Evolutionary conservation across 2,329 filamentous ascomycete species (phyloP).

Genomic region (Cytospora piceae): DNA sequence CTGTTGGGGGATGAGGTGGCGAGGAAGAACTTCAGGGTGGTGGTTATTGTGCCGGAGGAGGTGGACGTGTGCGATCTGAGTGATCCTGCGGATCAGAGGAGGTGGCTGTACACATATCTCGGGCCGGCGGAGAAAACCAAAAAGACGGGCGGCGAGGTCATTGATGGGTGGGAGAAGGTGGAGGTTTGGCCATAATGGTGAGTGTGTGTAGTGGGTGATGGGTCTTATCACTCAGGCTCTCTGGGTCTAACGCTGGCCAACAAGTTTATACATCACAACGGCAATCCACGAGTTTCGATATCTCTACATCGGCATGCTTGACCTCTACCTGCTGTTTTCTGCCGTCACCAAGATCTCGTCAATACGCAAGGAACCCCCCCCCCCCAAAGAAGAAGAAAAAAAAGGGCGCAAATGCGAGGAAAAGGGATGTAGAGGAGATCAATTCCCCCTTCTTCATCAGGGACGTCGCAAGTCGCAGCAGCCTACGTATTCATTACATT

Average conservation of each 20-base stretch:
- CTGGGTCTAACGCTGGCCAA: neutral
- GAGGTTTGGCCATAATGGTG: constrained; percentile 68
- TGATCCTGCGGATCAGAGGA: constrained; percentile 62
- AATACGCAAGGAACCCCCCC: no score
- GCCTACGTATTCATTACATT: neutral
- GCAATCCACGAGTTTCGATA: neutral
- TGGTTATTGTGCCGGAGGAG: constrained; percentile 78
- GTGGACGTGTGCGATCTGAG: constrained; percentile 76
- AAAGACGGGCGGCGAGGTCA: constrained; percentile 42
- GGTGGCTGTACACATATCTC: constrained; percentile 70
- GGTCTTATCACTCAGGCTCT: neutral
- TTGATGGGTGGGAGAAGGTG: constrained; percentile 64
- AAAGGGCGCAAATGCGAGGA: neutral
- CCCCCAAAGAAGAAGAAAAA: neutral
- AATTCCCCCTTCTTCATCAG: neutral
- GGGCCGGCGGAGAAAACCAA: constrained; percentile 42
- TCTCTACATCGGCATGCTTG: neutral
- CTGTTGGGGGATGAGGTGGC: constrained; percentile 69
- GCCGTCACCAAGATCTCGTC: neutral
- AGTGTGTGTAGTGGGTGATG: no score
- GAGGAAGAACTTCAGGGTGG: constrained; percentile 76
- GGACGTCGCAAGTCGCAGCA: neutral
- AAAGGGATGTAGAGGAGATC: neutral
- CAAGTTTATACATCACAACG: neutral
- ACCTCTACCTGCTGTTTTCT: neutral